Base-by-base conservation (phyloP, 2,329 filamentous ascomycete species). In the Rasamsonia emersonii region DNA sequence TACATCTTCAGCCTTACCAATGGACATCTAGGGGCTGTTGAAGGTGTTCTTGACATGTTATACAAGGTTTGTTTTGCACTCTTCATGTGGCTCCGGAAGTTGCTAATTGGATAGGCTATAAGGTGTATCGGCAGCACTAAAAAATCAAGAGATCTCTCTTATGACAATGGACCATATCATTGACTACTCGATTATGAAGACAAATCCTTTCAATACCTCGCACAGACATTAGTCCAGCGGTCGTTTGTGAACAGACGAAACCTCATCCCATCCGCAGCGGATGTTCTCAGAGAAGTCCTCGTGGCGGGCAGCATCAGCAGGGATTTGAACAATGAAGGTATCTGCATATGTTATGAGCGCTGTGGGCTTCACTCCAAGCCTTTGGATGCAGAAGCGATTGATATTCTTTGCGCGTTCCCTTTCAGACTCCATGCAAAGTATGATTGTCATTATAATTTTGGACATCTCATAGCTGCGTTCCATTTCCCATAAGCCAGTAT, bases 11-110 rank as follows among this genome's bases (percentile, higher is more conserved):
- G 20, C 20, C 20, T 23, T 23, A 23, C 20, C 7, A n/a, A 23
- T 23, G n/a, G 20, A 23, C 20, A 23, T 23, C 20, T n/a, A n/a
- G 20, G 20, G 20, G 20, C 20, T n/a, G 20, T 23, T 23, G n/a
- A 23, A 23, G 20, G 20, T n/a, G n/a, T 23, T 23, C 20, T 23
- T n/a, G n/a, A 23, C 20, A 23, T 23, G 20, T 8, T 23, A 23
- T 23, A 23, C 20, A 23, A 23, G n/a, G 20, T n/a, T 23, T 23
- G 20, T 23, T 23, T 23, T n/a, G 20, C 8, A 23, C 20, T 23
- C 20, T n/a, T 8, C n/a, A 23, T n/a, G 20, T 23, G 20, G n/a
- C 8, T 23, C n/a, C 20, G 8, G n/a, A n/a, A 23, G 8, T 23
- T 23, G n/a, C 20, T 23, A 23, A 23, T n/a, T 23, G 7, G 20